A percentile compares a stretch with the other conserved stretches of the same genome.
These are phyloP conservation scores for Maudiozyma pseudohumilis DNA, from an alignment of 805 yeast genomes.

Conservation along the genomic window DNA sequence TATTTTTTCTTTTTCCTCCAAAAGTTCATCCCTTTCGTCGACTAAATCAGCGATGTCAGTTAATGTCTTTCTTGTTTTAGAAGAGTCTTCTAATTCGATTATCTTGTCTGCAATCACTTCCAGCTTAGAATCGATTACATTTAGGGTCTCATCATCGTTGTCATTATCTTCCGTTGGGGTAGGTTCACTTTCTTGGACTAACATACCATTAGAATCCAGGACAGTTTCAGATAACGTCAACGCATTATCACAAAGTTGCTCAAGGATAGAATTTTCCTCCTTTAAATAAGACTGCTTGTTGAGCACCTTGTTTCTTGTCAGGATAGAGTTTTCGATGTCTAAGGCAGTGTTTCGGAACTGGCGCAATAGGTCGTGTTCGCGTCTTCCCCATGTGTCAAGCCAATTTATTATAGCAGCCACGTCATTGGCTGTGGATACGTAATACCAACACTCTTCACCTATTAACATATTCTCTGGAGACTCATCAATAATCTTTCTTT, in stretches of 20 bases:
- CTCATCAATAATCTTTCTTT: conserved; percentile 63
- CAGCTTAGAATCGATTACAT: conserved; percentile 17
- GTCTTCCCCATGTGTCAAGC: conserved; percentile 64
- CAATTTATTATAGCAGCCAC: conserved; percentile 48
- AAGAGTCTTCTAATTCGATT: conserved; percentile 30
- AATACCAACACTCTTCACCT: conserved; percentile 54
- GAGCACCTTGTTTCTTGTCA: conserved; percentile 47
- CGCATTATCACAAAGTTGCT: conserved; percentile 32
- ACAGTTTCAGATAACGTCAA: conserved; percentile 27
- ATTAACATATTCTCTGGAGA: conserved; percentile 44
- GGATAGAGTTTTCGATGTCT: conserved; percentile 34
- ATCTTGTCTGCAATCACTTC: conserved; percentile 30
- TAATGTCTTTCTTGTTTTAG: conserved; percentile 21
- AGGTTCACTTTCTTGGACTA: conserved; percentile 1
- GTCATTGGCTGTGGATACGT: conserved; percentile 50
- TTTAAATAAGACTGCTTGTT: conserved; percentile 35
- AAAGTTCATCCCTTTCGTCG: conserved; percentile 21
- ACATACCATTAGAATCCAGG: conserved; percentile 1
- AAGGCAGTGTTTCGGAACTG: conserved; percentile 35
- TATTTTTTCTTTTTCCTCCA: conserved; percentile 13
- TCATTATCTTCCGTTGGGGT: conserved; percentile 1
- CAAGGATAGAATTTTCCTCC: conserved; percentile 34
- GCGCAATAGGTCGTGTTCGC: conserved; percentile 52
- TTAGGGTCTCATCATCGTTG: conserved; percentile 5
- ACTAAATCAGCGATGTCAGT: conserved; percentile 22